Percentiles rank a stretch among this genome's conserved stretches.
Conservation (phyloP, 768 basidiomycete species). For the Holtermanniella nyarrowii region DNA sequence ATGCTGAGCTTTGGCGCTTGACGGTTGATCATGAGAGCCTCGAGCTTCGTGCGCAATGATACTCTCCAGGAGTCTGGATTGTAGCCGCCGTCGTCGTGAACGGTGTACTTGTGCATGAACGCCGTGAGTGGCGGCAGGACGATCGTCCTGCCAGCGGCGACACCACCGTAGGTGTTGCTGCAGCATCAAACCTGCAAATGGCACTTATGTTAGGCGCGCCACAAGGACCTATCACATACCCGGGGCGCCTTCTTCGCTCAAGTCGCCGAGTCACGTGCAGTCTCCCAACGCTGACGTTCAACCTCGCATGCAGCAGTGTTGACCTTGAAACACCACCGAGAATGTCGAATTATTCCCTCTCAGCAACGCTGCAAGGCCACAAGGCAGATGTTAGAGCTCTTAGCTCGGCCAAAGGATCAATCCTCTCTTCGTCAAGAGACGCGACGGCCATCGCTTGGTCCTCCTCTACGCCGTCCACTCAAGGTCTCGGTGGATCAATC, state of each 20-base stretch:
- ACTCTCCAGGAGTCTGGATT: neutral
- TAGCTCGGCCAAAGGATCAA: conserved; percentile 60
- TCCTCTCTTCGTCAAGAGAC: conserved; percentile 88
- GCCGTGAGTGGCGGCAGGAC: neutral
- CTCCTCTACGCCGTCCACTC: conserved; percentile 21
- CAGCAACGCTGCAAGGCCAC: conserved; percentile 60
- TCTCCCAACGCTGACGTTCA: too few relatives aligned
- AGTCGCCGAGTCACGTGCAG: too few relatives aligned
- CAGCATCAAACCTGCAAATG: too few relatives aligned
- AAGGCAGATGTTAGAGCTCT: conserved; percentile 72
- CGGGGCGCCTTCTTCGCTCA: too few relatives aligned
- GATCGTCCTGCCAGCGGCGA: neutral
- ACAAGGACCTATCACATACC: too few relatives aligned
- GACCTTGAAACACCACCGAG: too few relatives aligned
- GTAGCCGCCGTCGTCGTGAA: neutral
- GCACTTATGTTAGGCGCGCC: too few relatives aligned
- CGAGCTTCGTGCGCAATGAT: neutral
- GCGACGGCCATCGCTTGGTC: conserved; percentile 79
- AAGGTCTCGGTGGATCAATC: conserved; percentile 45
- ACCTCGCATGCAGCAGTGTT: too few relatives aligned
- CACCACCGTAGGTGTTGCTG: too few relatives aligned
- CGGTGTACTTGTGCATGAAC: neutral
- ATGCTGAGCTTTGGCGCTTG: neutral
- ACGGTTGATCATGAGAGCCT: neutral
- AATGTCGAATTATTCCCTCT: conserved; percentile 46